Conservation (phyloP, 2,329 filamentous ascomycete species). For the Purpureocillium lavendulum region DNA sequence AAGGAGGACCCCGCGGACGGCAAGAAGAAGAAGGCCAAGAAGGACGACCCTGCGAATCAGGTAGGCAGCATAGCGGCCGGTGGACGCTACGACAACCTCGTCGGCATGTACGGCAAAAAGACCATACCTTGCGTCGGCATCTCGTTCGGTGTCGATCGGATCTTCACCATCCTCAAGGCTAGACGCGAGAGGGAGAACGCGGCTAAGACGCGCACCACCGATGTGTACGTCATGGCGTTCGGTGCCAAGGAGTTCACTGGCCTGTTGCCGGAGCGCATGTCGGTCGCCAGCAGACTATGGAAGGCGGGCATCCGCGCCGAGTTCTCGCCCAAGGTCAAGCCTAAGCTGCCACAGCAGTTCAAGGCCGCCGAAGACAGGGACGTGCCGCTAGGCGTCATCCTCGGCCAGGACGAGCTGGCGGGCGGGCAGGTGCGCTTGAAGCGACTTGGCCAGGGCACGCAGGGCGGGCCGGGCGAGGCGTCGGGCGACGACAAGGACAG, state of each 20-base stretch:
- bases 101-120: constrained; percentile 86
- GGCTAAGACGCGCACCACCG: constrained; percentile 52
- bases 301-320: constrained; percentile 77
- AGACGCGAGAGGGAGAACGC: constrained; percentile 57
- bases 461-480: constrained; percentile 57
- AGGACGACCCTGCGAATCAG: constrained; percentile 43
- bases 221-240: constrained; percentile 93
- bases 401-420: constrained; percentile 84
- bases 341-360: constrained; percentile 83
- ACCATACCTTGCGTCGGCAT: constrained; percentile 62
- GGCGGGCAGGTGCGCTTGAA: constrained; percentile 83
- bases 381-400: constrained; percentile 78
- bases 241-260: constrained; percentile 79
- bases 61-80: constrained; percentile 86
- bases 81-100: constrained; percentile 85
- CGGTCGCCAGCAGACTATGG: constrained; percentile 70
- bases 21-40: constrained; percentile 40
- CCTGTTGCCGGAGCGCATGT: constrained; percentile 75
- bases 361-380: constrained; percentile 68
- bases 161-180: constrained; percentile 86
- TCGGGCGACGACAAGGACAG: constrained; percentile 57
- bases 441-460: constrained; percentile 65
- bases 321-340: constrained; percentile 83
- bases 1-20: constrained; percentile 19
- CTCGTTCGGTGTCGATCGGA: constrained; percentile 91